Evolutionary conservation across 306 rosid genomes (phyloP).

Genomic region (Alnus rubra): DNA sequence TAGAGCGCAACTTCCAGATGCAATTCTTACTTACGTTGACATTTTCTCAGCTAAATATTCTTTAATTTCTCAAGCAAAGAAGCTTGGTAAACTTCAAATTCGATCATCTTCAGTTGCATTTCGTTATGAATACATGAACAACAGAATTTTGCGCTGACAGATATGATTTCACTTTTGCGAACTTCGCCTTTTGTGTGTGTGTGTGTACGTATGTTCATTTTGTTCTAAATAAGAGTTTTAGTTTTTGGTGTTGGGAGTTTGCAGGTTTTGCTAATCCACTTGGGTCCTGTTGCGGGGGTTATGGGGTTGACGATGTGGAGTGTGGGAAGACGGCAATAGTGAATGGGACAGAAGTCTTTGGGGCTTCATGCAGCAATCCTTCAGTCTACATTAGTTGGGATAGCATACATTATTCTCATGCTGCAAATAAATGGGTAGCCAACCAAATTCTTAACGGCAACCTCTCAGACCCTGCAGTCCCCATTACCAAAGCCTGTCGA

Average conservation of each 20-base stretch:
- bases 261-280: slow-evolving; percentile 32
- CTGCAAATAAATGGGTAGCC: slow-evolving; percentile 26
- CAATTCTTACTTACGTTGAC: slow-evolving; percentile 29
- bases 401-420: slow-evolving; percentile 30
- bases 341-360: slow-evolving; percentile 19
- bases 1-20: slow-evolving; percentile 11
- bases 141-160: not conserved
- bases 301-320: slow-evolving; percentile 7
- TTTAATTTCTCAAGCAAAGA: slow-evolving; percentile 27
- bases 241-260: not conserved
- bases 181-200: too few species aligned
- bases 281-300: slow-evolving; percentile 31
- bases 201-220: not conserved
- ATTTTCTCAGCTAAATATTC: slow-evolving; percentile 30
- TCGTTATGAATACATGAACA: not conserved
- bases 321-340: slow-evolving; percentile 25
- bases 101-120: not conserved
- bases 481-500: slow-evolving; percentile 7
- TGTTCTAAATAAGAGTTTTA: not conserved
- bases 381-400: slow-evolving; percentile 27
- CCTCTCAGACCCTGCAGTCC: slow-evolving; percentile 19
- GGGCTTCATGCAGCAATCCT: slow-evolving; percentile 23
- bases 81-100: slow-evolving; percentile 22
- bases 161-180: too few species aligned
- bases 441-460: slow-evolving; percentile 20